Conservation (phyloP, 169 alveolate genomes). For the Cyclospora cayetanensis region DNA sequence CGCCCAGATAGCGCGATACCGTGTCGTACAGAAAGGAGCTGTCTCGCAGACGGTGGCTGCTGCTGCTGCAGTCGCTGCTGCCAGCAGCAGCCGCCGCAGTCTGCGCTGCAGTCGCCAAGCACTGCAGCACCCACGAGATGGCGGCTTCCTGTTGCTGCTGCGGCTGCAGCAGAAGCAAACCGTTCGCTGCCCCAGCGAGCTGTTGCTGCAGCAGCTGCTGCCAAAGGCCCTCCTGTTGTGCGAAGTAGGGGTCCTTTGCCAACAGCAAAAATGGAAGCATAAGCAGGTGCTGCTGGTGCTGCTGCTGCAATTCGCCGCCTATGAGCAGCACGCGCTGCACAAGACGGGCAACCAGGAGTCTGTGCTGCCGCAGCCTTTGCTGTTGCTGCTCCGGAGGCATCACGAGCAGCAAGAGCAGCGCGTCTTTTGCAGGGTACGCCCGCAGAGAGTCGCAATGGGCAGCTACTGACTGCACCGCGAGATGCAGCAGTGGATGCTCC, state of each 20-base stretch:
- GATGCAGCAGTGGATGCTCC: conserved; percentile 4
- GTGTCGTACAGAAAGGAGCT: neutral
- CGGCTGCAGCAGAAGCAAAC: conserved; percentile 20
- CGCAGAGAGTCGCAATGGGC: neutral
- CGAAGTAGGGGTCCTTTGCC: neutral
- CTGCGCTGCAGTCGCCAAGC: neutral
- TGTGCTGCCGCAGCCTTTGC: conserved; percentile 16
- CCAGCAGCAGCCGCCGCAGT: neutral
- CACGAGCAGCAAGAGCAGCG: conserved; percentile 49
- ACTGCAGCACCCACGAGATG: neutral
- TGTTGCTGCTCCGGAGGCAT: conserved; percentile 28
- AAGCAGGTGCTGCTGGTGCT: conserved; percentile 32
- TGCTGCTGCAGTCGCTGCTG: neutral
- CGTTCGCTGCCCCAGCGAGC: neutral
- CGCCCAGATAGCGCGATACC: conserved; percentile 34
- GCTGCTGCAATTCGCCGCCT: conserved; percentile 4
- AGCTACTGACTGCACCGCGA: conserved; percentile 4
- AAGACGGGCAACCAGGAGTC: conserved; percentile 26
- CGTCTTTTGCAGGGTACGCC: conserved; percentile 28
- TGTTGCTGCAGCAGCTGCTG: conserved; percentile 63
- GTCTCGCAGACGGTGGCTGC: neutral
- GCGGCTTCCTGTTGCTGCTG: conserved; percentile 45
- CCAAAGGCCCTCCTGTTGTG: conserved; percentile 45
- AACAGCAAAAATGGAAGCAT: conserved; percentile 49
- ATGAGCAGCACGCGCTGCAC: conserved; percentile 28